Evolutionary conservation across 129 eudicot species (phyloP), one percentile per base, ranked within the genome.

Genomic region (Erigeron canadensis): DNA sequence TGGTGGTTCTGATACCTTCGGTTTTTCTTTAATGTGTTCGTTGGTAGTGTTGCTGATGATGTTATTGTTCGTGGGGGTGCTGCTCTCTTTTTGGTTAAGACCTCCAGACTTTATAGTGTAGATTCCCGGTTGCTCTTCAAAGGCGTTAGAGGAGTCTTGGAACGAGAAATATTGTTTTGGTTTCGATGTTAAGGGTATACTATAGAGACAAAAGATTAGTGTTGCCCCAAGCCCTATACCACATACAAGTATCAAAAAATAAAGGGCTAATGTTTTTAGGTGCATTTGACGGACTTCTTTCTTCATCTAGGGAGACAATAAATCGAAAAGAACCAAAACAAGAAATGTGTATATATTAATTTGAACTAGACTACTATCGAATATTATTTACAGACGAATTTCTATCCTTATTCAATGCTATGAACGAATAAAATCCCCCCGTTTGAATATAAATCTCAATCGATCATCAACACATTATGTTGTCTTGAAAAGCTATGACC

Each of bases 191-290:
- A 75, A 38, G 42, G 84, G 77, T 7, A 44, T 58, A 42, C 75
- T 78, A 56, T 65, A 67, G 58, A 82, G 76, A 47, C 74, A 78
- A 63, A 82, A 84, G 40, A 82, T 84, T 42, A 86, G 47, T n/a
- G 89, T 73, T 1, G 77, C 78, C 34, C 96, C 96, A 40, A 84
- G 70, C 63, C 81, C 81, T 63, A 86, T 69, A n/a, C 96, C 96
- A 12, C 81, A 86, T 38, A 79, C 86, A 72, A 89, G 88, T 70
- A 84, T 78, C 15, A 89, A 40, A 78, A 89, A 78, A 75, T 75
- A 80, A 34, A 67, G 58, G 6, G 86, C 72, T 48, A 86, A 73
- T 65, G 61, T 80, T 9, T 84, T 83, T n/a, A 86, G 70, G 69
- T 80, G 71, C 67, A 43, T 40, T 43, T 77, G 79, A 28, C 77